phyloP scores from a whole-genome alignment of 495 filamentous ascomycete genomes.

The Xylaria grammica region DNA sequence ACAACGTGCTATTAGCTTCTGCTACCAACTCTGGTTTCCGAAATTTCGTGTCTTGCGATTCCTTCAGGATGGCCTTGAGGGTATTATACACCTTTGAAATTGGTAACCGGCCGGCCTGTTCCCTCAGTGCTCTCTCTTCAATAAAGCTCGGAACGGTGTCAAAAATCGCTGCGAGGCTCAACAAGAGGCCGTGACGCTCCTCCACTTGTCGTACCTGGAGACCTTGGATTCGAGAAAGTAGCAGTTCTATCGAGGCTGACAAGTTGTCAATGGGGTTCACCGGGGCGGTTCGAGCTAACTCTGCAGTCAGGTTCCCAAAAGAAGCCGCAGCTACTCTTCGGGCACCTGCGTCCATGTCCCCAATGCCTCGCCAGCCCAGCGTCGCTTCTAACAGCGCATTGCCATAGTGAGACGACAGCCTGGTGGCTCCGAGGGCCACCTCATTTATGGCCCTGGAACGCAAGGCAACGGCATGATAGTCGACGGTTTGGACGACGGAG shows the following conservation, averaged over 20 bases:
- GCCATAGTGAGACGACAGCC: slow-evolving; percentile 71
- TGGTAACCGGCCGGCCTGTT: slow-evolving; percentile 19
- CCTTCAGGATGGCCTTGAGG: slow-evolving; percentile 40
- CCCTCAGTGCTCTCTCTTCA: not conserved
- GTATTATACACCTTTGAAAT: slow-evolving; percentile 21
- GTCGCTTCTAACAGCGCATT: slow-evolving; percentile 69
- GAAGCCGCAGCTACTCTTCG: slow-evolving; percentile 73
- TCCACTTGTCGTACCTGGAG: slow-evolving; percentile 67
- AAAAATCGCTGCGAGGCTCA: slow-evolving; percentile 60
- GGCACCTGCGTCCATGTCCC: slow-evolving; percentile 73
- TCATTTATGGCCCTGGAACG: slow-evolving; percentile 80
- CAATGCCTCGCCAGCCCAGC: slow-evolving; percentile 86
- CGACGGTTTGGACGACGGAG: slow-evolving; percentile 81
- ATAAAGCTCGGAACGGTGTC: slow-evolving; percentile 43
- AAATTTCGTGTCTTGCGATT: slow-evolving; percentile 45
- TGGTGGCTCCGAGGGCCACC: slow-evolving; percentile 70
- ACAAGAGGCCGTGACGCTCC: slow-evolving; percentile 68
- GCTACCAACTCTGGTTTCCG: slow-evolving; percentile 73
- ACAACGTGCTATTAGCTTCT: slow-evolving; percentile 65
- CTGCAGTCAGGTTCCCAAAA: slow-evolving; percentile 63
- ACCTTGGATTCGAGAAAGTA: slow-evolving; percentile 50
- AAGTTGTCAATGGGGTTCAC: slow-evolving; percentile 36
- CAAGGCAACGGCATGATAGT: slow-evolving; percentile 90
- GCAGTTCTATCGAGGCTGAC: slow-evolving; percentile 31
- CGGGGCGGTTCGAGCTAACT: slow-evolving; percentile 32